A percentile compares a stretch with the other conserved stretches of the same genome.
Conservation (phyloP, 2,329 filamentous ascomycete species). For the Dothideomycetes sp. region DNA sequence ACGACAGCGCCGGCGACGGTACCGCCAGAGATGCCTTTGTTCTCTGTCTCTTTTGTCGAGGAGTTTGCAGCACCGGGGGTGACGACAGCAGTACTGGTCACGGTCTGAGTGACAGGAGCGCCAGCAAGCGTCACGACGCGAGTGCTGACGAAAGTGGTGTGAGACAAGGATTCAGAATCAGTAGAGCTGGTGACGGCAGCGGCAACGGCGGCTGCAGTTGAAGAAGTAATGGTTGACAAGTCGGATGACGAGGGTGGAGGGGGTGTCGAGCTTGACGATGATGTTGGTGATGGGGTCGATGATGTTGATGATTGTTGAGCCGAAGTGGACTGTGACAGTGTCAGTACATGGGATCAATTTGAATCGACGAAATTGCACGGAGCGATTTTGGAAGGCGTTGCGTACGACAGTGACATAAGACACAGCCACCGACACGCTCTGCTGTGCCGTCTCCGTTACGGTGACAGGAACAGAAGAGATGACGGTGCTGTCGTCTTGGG, state of each 20-base stretch:
- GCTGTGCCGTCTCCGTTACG: constrained; percentile 19
- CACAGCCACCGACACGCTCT: constrained; percentile 19
- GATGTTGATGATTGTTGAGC: constrained; percentile 12
- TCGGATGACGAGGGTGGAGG: constrained; percentile 16
- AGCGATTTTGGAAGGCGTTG: constrained; percentile 19
- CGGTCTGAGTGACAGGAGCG: constrained; percentile 34
- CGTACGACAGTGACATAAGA: constrained; percentile 25
- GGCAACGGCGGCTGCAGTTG: constrained; percentile 14
- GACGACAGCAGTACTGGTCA: constrained; percentile 31
- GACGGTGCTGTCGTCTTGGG: constrained; percentile 8
- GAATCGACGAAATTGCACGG: background rate
- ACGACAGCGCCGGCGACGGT: constrained; percentile 40
- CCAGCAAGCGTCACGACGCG: constrained; percentile 37
- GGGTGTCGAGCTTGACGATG: constrained; percentile 17
- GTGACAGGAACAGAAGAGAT: constrained; percentile 14
- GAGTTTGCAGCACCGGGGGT: constrained; percentile 18
- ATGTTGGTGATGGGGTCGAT: constrained; percentile 16
- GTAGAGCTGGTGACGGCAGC: constrained; percentile 12
- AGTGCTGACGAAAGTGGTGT: constrained; percentile 28
- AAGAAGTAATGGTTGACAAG: background rate
- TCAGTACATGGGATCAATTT: background rate
- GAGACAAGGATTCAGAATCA: constrained; percentile 16
- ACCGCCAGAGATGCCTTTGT: constrained; percentile 28
- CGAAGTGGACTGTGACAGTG: background rate
- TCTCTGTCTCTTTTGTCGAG: constrained; percentile 14